Evolutionary conservation across 2,329 filamentous ascomycete species (phyloP).

Genomic region (Phaeosphaeria sp.): DNA sequence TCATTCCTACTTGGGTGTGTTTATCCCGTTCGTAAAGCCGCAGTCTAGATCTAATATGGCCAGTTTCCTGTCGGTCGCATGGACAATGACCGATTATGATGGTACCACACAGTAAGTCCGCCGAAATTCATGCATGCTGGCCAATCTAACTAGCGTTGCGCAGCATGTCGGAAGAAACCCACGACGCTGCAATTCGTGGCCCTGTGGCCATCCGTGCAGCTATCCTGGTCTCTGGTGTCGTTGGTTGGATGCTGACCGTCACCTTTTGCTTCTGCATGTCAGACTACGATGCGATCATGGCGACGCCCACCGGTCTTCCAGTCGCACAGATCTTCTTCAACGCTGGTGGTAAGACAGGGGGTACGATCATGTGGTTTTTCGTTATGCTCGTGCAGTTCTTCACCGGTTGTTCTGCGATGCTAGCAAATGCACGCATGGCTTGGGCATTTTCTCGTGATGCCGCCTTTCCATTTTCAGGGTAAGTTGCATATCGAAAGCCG

Average conservation of each 20-base stretch:
- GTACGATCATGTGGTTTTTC: conserved; percentile 66
- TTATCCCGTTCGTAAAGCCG: conserved; percentile 4
- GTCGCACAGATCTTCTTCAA: conserved; percentile 66
- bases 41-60: conserved; percentile 9
- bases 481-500: conserved; percentile 19
- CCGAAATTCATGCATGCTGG: conserved; percentile 20
- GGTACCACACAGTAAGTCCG: conserved; percentile 66
- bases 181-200: conserved; percentile 66
- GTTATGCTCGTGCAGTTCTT: conserved; percentile 70
- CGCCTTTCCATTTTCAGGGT: conserved; percentile 66
- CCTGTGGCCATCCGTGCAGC: conserved; percentile 66
- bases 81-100: conserved; percentile 74
- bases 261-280: conserved; percentile 68
- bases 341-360: conserved; percentile 63
- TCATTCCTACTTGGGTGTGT: conserved; percentile 66
- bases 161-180: conserved; percentile 71
- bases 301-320: conserved; percentile 65
- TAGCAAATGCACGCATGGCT: conserved; percentile 68
- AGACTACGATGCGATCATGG: conserved; percentile 63
- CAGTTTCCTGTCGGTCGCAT: conserved; percentile 62
- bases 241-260: conserved; percentile 69
- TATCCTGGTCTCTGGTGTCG: conserved; percentile 64
- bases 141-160: conserved; percentile 29
- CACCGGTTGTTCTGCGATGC: conserved; percentile 68
- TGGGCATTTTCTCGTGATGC: conserved; percentile 67